phyloP scores from a whole-genome alignment of 2,329 filamentous ascomycete genomes.

The Pseudogymnoascus destructans region DNA sequence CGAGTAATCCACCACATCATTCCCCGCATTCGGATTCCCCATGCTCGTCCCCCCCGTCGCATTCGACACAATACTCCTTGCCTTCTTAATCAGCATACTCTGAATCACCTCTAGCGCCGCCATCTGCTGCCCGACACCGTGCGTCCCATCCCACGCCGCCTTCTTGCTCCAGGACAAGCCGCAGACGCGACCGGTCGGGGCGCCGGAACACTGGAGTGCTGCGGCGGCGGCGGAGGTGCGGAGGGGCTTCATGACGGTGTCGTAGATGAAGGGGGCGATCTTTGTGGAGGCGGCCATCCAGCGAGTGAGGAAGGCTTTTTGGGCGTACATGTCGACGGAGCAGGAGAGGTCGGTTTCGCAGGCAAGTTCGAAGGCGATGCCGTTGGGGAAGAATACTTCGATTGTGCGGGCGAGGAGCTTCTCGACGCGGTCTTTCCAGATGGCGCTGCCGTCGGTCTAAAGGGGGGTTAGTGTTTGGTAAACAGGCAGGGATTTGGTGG shows the following conservation, averaged over 20 bases:
- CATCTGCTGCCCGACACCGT: conserved; percentile 60
- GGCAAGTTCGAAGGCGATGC: conserved; percentile 50
- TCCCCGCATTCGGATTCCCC: conserved; percentile 20
- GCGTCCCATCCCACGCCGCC: conserved; percentile 42
- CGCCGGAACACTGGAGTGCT: conserved; percentile 43
- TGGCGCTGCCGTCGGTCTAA: conserved; percentile 22
- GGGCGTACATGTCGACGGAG: conserved; percentile 47
- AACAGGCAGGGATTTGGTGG: neutral
- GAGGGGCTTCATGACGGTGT: conserved; percentile 39
- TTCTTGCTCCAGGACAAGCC: conserved; percentile 45
- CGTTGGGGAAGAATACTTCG: conserved; percentile 42
- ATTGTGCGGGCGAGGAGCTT: conserved; percentile 38
- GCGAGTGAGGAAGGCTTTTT: conserved; percentile 48
- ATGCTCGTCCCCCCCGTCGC: conserved; percentile 34
- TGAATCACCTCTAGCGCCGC: conserved; percentile 48
- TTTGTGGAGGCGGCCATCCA: conserved; percentile 50
- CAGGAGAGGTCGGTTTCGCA: conserved; percentile 49
- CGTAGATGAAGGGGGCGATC: conserved; percentile 46
- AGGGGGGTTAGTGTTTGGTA: neutral
- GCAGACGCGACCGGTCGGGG: conserved; percentile 43
- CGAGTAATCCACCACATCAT: conserved; percentile 11
- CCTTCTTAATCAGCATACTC: conserved; percentile 27
- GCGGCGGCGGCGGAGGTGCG: conserved; percentile 41
- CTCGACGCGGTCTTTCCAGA: conserved; percentile 46
- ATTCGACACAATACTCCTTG: conserved; percentile 27